These are phyloP conservation scores for Dalbergia oliveri DNA, from an alignment of 306 rosid species.

Conservation along the genomic window DNA sequence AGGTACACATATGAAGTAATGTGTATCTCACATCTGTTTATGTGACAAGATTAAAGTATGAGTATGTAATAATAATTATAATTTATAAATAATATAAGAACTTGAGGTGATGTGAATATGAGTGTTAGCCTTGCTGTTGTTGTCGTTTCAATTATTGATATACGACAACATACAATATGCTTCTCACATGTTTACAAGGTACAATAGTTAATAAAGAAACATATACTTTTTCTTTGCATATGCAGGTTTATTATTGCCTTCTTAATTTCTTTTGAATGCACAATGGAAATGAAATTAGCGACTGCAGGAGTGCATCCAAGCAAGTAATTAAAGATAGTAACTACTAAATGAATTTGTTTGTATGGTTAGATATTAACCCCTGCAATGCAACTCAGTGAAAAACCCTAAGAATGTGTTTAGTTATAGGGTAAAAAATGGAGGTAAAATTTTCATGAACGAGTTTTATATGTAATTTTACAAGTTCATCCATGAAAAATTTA, in stretches of 20 bases:
- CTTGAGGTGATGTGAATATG: not conserved
- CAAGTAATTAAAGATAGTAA: not conserved
- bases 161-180: not conserved
- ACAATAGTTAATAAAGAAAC: conserved; percentile 24
- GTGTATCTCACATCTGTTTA: no score
- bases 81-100: no score
- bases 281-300: conserved; percentile 13
- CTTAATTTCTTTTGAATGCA: conserved; percentile 21
- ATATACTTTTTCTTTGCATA: not conserved
- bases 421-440: no score
- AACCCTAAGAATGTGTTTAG: no score
- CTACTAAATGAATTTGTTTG: conserved; percentile 11
- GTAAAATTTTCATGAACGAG: no score
- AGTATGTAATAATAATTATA: no score
- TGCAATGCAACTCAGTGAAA: conserved; percentile 19
- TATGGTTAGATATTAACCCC: conserved; percentile 25
- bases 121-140: not conserved
- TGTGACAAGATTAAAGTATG: no score
- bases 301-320: not conserved
- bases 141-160: not conserved
- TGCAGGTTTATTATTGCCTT: conserved; percentile 2
- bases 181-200: conserved; percentile 33
- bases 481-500: no score
- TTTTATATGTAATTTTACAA: no score
- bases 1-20: no score